phyloP scores from a whole-genome alignment of 139 green algal genomes.

The Microglena sp. region DNA sequence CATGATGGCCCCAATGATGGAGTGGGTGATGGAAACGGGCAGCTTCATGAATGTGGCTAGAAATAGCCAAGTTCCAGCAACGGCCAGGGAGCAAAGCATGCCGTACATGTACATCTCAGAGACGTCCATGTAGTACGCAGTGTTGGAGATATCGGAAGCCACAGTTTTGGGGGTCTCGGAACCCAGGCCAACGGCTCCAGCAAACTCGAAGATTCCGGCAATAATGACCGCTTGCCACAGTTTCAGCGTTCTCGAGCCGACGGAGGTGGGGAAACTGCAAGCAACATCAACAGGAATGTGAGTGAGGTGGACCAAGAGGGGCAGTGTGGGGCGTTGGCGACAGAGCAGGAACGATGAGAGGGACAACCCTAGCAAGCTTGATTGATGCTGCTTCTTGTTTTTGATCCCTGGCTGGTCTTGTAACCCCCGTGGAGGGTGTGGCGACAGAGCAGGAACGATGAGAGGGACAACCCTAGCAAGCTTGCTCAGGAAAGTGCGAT shows the following conservation, averaged over 20 bases:
- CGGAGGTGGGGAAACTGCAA: constrained; percentile 17
- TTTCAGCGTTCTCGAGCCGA: constrained; percentile 31
- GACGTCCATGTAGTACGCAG: no score
- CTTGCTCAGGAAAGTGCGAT: no score
- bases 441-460: no score
- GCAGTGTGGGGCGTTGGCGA: no score
- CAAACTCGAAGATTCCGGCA: constrained; percentile 36
- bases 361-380: no score
- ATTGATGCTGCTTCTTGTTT: no score
- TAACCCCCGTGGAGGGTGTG: no score
- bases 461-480: no score
- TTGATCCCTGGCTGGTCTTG: no score
- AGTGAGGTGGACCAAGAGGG: no score
- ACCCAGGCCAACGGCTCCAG: constrained; percentile 29
- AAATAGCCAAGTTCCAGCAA: constrained; percentile 26
- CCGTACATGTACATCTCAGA: constrained; percentile 39
- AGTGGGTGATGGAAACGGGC: constrained; percentile 50
- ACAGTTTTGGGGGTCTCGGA: constrained; percentile 30
- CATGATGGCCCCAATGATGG: constrained; percentile 30
- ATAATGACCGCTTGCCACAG: constrained; percentile 25
- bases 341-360: no score
- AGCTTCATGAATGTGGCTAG: constrained; percentile 33
- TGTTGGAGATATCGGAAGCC: constrained; percentile 5
- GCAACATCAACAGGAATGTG: constrained; percentile 21
- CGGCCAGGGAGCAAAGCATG: constrained; percentile 29